Evolutionary conservation across 805 yeast species (phyloP).

Genomic region (Ogataea polymorpha): DNA sequence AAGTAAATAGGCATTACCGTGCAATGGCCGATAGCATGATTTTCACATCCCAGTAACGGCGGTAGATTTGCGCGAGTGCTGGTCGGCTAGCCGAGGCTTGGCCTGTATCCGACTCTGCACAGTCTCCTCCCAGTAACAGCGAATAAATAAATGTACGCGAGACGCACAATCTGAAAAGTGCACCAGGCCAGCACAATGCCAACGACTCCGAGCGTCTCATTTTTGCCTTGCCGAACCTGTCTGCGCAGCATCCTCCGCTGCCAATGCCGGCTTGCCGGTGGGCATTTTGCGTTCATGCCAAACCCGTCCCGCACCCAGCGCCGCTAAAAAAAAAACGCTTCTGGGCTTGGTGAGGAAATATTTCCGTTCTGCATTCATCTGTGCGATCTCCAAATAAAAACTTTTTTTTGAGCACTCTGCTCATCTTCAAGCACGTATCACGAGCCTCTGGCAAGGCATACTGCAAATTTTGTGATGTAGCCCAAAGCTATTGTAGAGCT

Average conservation of each 20-base stretch:
- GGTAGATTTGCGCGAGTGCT: no score
- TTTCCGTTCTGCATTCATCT: background rate
- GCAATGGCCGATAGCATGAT: no score
- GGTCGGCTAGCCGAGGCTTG: no score
- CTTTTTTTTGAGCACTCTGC: background rate
- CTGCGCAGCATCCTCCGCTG: no score
- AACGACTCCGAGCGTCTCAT: no score
- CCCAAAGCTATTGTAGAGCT: background rate
- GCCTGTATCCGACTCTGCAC: background rate
- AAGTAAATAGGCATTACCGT: background rate
- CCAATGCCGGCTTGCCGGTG: no score
- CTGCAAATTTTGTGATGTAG: background rate
- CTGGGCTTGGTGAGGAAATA: background rate
- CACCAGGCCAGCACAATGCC: no score
- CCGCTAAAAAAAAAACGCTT: background rate
- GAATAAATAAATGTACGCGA: background rate
- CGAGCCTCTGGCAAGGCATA: background rate
- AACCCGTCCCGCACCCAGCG: background rate
- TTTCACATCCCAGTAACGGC: no score
- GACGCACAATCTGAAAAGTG: background rate
- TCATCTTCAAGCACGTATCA: background rate
- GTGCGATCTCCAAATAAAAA: background rate
- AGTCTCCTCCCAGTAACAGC: background rate
- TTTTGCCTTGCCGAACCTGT: no score
- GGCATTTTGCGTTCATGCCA: no score